Evolutionary conservation across 2,329 filamentous ascomycete genomes (phyloP).

Genomic region (Cladosporium sp.): DNA sequence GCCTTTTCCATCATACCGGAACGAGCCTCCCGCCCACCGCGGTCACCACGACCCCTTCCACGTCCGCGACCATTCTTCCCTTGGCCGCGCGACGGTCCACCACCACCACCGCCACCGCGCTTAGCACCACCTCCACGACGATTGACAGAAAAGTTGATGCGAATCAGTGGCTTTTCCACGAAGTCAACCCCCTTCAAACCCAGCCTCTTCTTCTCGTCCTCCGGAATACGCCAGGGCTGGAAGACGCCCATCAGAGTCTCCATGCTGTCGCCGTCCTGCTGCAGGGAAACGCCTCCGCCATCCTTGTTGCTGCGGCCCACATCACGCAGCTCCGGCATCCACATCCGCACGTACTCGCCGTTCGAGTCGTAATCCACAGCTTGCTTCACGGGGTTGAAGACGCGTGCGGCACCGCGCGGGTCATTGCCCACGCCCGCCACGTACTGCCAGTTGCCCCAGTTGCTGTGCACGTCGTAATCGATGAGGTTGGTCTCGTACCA

Average conservation of each 20-base stretch:
- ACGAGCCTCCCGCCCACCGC: slow-evolving; percentile 1
- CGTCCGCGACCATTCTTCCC: slow-evolving; percentile 18
- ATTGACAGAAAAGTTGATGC: slow-evolving; percentile 57
- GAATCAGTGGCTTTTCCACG: slow-evolving; percentile 61
- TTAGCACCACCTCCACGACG: slow-evolving; percentile 31
- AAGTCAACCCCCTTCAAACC: slow-evolving; percentile 55
- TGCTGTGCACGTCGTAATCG: slow-evolving; percentile 70
- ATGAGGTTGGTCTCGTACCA: slow-evolving; percentile 72
- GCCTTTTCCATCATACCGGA: background rate
- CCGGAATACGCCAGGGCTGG: slow-evolving; percentile 60
- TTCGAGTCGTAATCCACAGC: slow-evolving; percentile 68
- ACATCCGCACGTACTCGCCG: slow-evolving; percentile 64
- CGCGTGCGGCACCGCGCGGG: slow-evolving; percentile 61
- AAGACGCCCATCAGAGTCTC: slow-evolving; percentile 54
- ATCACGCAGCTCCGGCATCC: slow-evolving; percentile 61
- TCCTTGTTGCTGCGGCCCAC: slow-evolving; percentile 31
- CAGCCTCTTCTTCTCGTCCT: slow-evolving; percentile 51
- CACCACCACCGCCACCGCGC: slow-evolving; percentile 28
- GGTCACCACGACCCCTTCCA: slow-evolving; percentile 13
- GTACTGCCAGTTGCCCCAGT: slow-evolving; percentile 83
- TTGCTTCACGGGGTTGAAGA: slow-evolving; percentile 79
- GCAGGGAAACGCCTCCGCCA: background rate
- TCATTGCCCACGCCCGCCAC: slow-evolving; percentile 75
- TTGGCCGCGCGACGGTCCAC: slow-evolving; percentile 19
- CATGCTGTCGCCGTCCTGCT: slow-evolving; percentile 10